phyloP scores from a whole-genome alignment of 768 basidiomycete species.

The Hericium coralloides region DNA sequence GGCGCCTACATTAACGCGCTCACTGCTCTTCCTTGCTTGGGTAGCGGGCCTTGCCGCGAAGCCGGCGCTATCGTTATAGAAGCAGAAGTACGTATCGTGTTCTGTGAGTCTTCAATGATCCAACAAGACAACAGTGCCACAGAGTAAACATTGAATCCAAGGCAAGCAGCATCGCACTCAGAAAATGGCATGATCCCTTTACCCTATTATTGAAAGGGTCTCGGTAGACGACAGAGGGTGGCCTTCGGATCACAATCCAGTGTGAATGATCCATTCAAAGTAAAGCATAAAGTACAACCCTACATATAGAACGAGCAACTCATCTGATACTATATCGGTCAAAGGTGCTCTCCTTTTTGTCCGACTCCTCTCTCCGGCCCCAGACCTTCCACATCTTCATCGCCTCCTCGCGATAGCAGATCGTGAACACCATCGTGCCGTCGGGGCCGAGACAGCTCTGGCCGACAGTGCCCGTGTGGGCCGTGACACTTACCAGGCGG shows the following conservation, averaged over 20 bases:
- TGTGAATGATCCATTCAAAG: background rate
- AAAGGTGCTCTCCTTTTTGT: slow-evolving; percentile 10
- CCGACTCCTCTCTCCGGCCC: slow-evolving; percentile 19
- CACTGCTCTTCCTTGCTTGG: too few relatives aligned
- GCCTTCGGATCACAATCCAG: background rate
- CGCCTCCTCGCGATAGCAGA: slow-evolving; percentile 54
- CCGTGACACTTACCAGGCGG: slow-evolving; percentile 43
- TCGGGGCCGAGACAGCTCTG: slow-evolving; percentile 58
- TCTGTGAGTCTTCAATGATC: too few relatives aligned
- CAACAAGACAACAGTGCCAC: background rate
- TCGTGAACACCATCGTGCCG: slow-evolving; percentile 55
- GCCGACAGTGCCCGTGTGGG: slow-evolving; percentile 45
- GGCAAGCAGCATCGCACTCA: background rate
- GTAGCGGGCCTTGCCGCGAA: too few relatives aligned
- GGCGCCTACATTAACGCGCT: too few relatives aligned
- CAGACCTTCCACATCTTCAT: slow-evolving; percentile 73
- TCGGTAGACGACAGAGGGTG: background rate
- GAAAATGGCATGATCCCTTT: background rate
- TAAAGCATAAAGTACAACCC: background rate
- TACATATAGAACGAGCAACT: background rate
- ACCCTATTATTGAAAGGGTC: background rate
- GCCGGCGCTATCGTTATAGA: too few relatives aligned
- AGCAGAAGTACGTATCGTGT: too few relatives aligned
- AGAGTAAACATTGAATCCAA: background rate
- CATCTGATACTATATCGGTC: slow-evolving; percentile 13